Evolutionary conservation across 2,329 filamentous ascomycete genomes (phyloP).

Genomic region (Colletotrichum euphorbiae): DNA sequence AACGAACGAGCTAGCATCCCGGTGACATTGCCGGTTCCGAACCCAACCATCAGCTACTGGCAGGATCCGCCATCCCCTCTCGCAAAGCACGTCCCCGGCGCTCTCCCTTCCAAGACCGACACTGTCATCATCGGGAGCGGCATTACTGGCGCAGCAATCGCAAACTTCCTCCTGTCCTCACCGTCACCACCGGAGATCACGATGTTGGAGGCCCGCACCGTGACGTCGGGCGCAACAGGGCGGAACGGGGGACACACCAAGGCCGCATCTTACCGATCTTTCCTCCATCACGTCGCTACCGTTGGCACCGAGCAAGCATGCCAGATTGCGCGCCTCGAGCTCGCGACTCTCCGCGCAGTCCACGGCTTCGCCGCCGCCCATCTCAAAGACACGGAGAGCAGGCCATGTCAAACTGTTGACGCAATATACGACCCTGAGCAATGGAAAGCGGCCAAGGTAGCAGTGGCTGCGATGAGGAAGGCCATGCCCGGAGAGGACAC

Average conservation of each 20-base stretch:
- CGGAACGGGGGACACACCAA: conserved; percentile 67
- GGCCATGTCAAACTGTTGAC: conserved; percentile 66
- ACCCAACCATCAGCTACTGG: conserved; percentile 61
- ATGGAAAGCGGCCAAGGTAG: conserved; percentile 52
- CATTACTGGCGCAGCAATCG: conserved; percentile 61
- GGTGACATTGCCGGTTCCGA: conserved; percentile 49
- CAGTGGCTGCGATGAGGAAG: conserved; percentile 58
- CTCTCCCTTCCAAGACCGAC: conserved; percentile 55
- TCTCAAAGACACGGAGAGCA: conserved; percentile 56
- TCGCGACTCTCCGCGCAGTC: conserved; percentile 64
- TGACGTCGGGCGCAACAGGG: conserved; percentile 65
- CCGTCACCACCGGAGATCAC: conserved; percentile 47
- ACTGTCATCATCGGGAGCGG: conserved; percentile 67
- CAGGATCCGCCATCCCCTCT: conserved; percentile 53
- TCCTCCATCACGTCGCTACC: conserved; percentile 56
- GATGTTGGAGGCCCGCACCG: conserved; percentile 61
- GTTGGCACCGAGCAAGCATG: conserved; percentile 62
- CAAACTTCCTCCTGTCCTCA: conserved; percentile 43
- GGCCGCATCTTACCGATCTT: conserved; percentile 60
- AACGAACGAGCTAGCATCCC: conserved; percentile 27
- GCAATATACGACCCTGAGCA: conserved; percentile 64
- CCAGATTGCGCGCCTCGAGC: conserved; percentile 63
- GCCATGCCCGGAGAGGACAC: conserved; percentile 56
- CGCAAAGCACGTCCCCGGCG: conserved; percentile 40
- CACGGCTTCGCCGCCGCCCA: conserved; percentile 64